Conservation (phyloP, 2,329 filamentous ascomycete genomes). For the Botrytis elliptica region DNA sequence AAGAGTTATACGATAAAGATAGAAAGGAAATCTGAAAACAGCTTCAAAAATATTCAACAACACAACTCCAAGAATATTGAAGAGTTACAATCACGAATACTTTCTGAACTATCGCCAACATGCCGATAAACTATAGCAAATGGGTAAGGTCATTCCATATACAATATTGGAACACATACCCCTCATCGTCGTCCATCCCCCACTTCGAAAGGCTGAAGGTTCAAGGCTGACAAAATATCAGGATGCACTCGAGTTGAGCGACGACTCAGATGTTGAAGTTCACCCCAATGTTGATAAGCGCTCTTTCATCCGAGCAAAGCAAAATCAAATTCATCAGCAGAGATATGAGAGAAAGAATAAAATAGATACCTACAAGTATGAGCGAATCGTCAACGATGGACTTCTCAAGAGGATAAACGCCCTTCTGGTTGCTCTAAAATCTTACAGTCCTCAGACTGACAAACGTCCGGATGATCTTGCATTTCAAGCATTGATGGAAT, state of each 20-base stretch:
- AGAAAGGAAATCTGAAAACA: background rate
- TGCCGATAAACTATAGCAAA: constrained; percentile 64
- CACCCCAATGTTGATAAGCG: constrained; percentile 98
- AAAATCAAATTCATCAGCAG: constrained; percentile 93
- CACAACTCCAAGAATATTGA: background rate
- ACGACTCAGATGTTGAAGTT: constrained; percentile 97
- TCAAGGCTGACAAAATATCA: constrained; percentile 42
- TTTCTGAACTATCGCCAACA: constrained; percentile 33
- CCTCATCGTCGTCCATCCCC: constrained; percentile 13
- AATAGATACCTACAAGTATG: constrained; percentile 90
- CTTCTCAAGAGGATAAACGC: constrained; percentile 79
- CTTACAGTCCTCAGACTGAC: constrained; percentile 67
- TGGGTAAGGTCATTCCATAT: constrained; percentile 43
- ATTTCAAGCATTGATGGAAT: constrained; percentile 86
- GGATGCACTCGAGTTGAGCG: constrained; percentile 92
- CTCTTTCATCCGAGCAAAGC: constrained; percentile 97
- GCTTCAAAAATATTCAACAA: background rate
- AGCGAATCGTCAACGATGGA: constrained; percentile 88
- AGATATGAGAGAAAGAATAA: constrained; percentile 81
- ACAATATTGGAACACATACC: background rate
- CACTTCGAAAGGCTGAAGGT: constrained; percentile 34
- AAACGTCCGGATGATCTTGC: constrained; percentile 74
- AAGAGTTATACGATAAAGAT: background rate
- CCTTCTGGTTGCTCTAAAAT: constrained; percentile 71
- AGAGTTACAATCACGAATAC: background rate